Conservation (phyloP, 2,329 filamentous ascomycete genomes). For the Aplosporella prunicola region DNA sequence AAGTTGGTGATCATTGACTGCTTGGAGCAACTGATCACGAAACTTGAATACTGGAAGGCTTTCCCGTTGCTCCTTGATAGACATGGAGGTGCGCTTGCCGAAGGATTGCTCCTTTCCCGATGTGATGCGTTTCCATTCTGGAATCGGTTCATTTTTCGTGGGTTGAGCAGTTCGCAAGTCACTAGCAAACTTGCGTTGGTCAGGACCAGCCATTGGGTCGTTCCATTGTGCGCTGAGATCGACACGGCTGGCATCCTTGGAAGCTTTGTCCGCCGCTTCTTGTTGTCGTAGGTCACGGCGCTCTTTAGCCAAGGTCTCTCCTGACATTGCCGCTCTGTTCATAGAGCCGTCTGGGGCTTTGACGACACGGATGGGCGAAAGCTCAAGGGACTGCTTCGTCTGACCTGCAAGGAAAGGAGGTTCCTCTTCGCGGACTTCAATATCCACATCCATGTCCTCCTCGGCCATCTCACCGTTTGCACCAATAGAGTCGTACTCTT, state of each 20-base stretch:
- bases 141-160: conserved; percentile 55
- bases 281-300: conserved; percentile 80
- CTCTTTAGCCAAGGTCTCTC: conserved; percentile 80
- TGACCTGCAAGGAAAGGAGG: conserved; percentile 93
- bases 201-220: conserved; percentile 84
- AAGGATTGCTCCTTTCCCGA: conserved; percentile 70
- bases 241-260: conserved; percentile 65
- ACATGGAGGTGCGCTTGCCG: conserved; percentile 80
- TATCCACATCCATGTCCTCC: conserved; percentile 92
- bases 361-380: conserved; percentile 91
- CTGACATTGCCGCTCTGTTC: conserved; percentile 92
- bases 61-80: conserved; percentile 91
- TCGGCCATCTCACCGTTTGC: conserved; percentile 82
- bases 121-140: conserved; percentile 86
- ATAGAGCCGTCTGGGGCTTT: conserved; percentile 98
- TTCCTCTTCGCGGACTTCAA: conserved; percentile 92
- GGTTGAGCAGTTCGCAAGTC: conserved; percentile 59
- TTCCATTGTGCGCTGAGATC: conserved; percentile 90
- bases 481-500: conserved; percentile 78
- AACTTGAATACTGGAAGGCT: conserved; percentile 84
- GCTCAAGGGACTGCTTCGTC: conserved; percentile 88
- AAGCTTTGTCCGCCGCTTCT: conserved; percentile 69
- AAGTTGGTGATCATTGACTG: conserved; percentile 78
- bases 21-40: conserved; percentile 76
- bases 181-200: conserved; percentile 79